Evolutionary conservation across 306 rosid species (phyloP).

Genomic region (Prinsepia uniflora): DNA sequence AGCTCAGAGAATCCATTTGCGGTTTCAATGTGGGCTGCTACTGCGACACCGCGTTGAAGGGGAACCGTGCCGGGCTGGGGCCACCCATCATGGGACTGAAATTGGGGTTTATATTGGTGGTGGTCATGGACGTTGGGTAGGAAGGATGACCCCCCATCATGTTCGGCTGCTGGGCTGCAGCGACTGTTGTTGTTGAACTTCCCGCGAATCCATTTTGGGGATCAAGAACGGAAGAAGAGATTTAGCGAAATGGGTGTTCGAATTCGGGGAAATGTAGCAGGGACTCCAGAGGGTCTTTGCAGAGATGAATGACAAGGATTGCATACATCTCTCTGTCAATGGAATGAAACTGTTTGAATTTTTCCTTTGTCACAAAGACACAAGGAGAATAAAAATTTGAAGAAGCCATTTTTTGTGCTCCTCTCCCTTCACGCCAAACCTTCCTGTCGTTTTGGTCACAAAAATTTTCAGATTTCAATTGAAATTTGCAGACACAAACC

Average conservation of each 20-base stretch:
- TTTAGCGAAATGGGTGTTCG: neutral
- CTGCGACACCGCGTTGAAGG: constrained; percentile 42
- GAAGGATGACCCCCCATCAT: constrained; percentile 52
- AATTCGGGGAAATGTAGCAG: no score
- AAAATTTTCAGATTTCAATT: no score
- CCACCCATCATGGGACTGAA: constrained; percentile 42
- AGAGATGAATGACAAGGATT: no score
- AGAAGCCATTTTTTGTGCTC: no score
- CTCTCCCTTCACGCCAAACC: no score
- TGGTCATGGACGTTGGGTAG: constrained; percentile 33
- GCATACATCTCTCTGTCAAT: no score
- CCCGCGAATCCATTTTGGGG: constrained; percentile 69
- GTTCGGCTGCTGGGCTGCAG: constrained; percentile 31
- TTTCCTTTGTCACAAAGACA: no score
- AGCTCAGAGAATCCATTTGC: constrained; percentile 38
- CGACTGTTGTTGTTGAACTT: constrained; percentile 27
- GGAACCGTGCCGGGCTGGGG: constrained; percentile 42
- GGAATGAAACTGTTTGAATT: no score
- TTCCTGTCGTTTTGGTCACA: no score
- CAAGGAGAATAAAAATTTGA: no score
- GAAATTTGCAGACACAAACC: no score
- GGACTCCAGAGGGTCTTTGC: constrained; percentile 4
- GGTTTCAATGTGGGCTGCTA: constrained; percentile 32
- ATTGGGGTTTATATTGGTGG: constrained; percentile 41
- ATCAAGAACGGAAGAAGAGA: neutral